Percentiles rank a stretch among this genome's conserved stretches.
These are phyloP conservation scores for Mallotus repandus DNA, from an alignment of 441 rosid species.

Conservation along the genomic window DNA sequence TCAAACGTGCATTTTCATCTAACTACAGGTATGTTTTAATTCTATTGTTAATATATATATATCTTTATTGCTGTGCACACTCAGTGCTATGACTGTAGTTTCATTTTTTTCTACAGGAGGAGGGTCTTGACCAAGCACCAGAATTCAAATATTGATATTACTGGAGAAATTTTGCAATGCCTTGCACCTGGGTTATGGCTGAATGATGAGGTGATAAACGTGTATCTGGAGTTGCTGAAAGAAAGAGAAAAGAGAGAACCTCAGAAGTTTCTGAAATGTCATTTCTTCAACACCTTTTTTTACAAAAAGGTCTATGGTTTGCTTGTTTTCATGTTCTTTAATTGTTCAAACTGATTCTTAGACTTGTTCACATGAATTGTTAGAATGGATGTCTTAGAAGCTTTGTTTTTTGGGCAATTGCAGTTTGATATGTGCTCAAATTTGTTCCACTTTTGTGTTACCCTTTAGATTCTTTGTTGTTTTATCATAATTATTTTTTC, in stretches of 20 bases:
- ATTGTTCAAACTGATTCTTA: background rate
- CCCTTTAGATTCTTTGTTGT: constrained; percentile 1
- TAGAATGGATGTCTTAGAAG: background rate
- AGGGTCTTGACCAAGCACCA: constrained; percentile 50
- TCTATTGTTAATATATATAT: background rate
- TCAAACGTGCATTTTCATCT: constrained; percentile 50
- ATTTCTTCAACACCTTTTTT: constrained; percentile 86
- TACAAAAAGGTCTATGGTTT: constrained; percentile 71
- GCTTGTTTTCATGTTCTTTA: constrained; percentile 9
- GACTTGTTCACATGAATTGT: background rate
- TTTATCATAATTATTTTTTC: background rate
- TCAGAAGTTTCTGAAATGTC: constrained; percentile 70
- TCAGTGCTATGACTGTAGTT: constrained; percentile 16
- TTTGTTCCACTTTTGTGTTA: background rate
- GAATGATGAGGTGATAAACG: constrained; percentile 94
- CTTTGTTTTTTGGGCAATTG: background rate
- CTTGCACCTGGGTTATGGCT: constrained; percentile 81
- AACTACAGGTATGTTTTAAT: constrained; percentile 48
- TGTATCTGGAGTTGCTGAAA: constrained; percentile 86
- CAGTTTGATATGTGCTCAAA: constrained; percentile 4
- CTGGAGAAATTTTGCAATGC: constrained; percentile 64
- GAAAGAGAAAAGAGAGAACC: constrained; percentile 91
- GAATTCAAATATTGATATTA: constrained; percentile 68
- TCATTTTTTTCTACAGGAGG: constrained; percentile 39
- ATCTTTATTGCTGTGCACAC: constrained; percentile 8